Evolutionary conservation across 2,329 filamentous ascomycete genomes (phyloP).

Genomic region (Cladorrhinum sp.): DNA sequence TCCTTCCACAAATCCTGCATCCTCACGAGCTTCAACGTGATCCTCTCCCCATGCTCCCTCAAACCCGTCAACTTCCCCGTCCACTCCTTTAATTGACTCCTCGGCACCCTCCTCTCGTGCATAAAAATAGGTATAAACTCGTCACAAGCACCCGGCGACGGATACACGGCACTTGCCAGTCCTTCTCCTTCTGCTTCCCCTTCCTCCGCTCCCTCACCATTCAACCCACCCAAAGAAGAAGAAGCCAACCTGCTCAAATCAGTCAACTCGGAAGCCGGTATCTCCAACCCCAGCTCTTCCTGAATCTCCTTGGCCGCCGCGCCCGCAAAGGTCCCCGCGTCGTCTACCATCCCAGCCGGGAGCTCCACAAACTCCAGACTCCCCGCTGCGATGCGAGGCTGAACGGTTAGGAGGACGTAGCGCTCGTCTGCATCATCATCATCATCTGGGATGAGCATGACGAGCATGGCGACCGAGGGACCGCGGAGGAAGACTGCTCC

Average conservation of each 20-base stretch:
- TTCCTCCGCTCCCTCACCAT: slow-evolving; percentile 18
- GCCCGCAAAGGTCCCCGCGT: slow-evolving; percentile 52
- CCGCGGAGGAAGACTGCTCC: slow-evolving; percentile 57
- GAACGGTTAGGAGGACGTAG: slow-evolving; percentile 57
- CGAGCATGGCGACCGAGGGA: slow-evolving; percentile 58
- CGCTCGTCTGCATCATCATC: slow-evolving; percentile 41
- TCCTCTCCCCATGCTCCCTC: slow-evolving; percentile 58
- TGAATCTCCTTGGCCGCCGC: slow-evolving; percentile 58
- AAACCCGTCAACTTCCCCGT: slow-evolving; percentile 56
- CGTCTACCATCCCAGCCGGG: slow-evolving; percentile 62
- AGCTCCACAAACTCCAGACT: slow-evolving; percentile 57
- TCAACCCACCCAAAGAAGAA: too few species aligned
- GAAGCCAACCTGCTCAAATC: slow-evolving; percentile 51
- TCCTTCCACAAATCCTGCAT: slow-evolving; percentile 57
- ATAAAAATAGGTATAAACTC: slow-evolving; percentile 59
- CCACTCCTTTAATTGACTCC: slow-evolving; percentile 51
- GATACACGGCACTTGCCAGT: slow-evolving; percentile 51
- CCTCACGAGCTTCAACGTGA: slow-evolving; percentile 57
- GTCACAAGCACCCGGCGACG: slow-evolving; percentile 58
- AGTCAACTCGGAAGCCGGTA: slow-evolving; percentile 45
- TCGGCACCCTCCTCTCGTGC: slow-evolving; percentile 50
- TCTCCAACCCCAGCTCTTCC: slow-evolving; percentile 57
- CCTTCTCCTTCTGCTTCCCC: slow-evolving; percentile 31
- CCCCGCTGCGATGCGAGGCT: slow-evolving; percentile 54
- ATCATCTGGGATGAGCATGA: slow-evolving; percentile 55